Evolutionary conservation across 1,139 yeast genomes (phyloP), one percentile per base, ranked within the genome.

Genomic region (Sugiyamaella paludigena): DNA sequence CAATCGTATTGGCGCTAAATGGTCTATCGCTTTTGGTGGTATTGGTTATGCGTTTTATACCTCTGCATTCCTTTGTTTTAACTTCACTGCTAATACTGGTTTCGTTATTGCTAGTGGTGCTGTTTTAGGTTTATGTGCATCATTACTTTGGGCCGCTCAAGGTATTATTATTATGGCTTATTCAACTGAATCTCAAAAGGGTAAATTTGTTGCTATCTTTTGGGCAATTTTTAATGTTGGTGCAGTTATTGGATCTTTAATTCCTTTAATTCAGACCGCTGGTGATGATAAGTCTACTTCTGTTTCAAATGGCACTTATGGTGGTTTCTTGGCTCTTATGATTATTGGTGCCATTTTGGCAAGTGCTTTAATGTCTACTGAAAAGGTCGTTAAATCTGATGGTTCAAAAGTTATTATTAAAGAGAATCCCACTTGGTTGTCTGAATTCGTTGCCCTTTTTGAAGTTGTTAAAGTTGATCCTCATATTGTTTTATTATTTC

Each of bases 181-280:
- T 55, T 79, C 83, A 6, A 64, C 79, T n/a, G 84, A 80, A 64
- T 61, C 67, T 43, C 70, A 63, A 40, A 80, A 80, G 65, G 84
- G 83, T 47, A 66, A 68, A 44, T 80, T 78, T 45, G 73, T 80
- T 45, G 68, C 67, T 32, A 62, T 76, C 13, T 80, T 79, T 63
- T 80, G 85, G 85, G 69, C 76, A 50, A 77, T 80, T 50, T 80
- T 80, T 72, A 79, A 80, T 66, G 67, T 79, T 55, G 85, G 85
- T 61, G 82, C 80, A n/a, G 83, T 79, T 46, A 77, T 58, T 44
- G 62, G 62, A 11, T 49, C 59, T 16, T 50, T 58, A 12, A 55
- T 58, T 35, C 62, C 62, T 29, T 48, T 58, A 40, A 47, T 48
- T 33, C 60, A 58, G 42, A 58, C 58, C 19, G 54, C 57, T 31